Percentiles rank a stretch among this genome's conserved stretches.
Conservation (phyloP, 768 basidiomycete species). For the Lactarius deliciosus region DNA sequence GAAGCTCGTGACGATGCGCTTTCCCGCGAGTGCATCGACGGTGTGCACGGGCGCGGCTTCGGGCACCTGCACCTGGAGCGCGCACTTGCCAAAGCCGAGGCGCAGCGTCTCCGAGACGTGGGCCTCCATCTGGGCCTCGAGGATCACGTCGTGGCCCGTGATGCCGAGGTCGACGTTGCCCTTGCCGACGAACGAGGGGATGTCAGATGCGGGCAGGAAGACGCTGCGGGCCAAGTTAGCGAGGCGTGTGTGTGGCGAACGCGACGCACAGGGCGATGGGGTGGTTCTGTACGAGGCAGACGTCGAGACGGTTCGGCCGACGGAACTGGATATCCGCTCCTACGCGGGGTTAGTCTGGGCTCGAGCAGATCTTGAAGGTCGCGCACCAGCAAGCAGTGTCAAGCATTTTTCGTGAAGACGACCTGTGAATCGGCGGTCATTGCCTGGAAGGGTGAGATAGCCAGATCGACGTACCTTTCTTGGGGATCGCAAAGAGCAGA, state of each 20-base stretch:
- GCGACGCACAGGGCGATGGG: constrained; percentile 81
- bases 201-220: constrained; percentile 95
- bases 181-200: constrained; percentile 97
- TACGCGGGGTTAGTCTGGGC: constrained; percentile 34
- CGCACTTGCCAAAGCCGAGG: constrained; percentile 91
- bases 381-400: constrained; percentile 72
- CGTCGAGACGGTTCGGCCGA: constrained; percentile 82
- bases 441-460: background rate
- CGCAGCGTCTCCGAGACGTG: constrained; percentile 77
- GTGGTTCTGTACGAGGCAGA: constrained; percentile 91
- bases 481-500: constrained; percentile 92
- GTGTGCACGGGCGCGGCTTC: constrained; percentile 66
- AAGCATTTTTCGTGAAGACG: constrained; percentile 90
- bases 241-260: background rate
- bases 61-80: constrained; percentile 88
- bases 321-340: constrained; percentile 97
- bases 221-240: constrained; percentile 51
- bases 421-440: constrained; percentile 45
- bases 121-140: constrained; percentile 81
- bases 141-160: constrained; percentile 96
- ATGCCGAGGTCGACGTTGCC: constrained; percentile 97
- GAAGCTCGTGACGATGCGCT: constrained; percentile 93
- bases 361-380: background rate
- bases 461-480: constrained; percentile 67
- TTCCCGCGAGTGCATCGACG: constrained; percentile 81